Evolutionary conservation across 768 basidiomycete genomes (phyloP).

Genomic region (Hortiboletus flavorubellus): DNA sequence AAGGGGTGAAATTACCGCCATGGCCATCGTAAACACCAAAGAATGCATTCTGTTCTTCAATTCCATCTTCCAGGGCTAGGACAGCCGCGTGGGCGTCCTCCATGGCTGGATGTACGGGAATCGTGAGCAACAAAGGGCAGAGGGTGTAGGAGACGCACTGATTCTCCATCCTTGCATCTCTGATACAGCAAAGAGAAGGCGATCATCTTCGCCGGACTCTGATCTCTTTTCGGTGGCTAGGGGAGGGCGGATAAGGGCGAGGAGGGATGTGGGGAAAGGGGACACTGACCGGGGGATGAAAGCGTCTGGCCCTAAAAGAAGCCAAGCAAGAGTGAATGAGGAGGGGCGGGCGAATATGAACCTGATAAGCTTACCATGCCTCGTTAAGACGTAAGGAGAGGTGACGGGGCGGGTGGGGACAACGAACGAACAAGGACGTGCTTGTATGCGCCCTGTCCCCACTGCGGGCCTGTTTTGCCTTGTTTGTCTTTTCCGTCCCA

Average conservation of each 20-base stretch:
- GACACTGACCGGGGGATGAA: slow-evolving; percentile 65
- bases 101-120: slow-evolving; percentile 63
- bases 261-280: not conserved
- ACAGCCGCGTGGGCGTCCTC: slow-evolving; percentile 89
- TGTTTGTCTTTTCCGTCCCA: slow-evolving; percentile 26
- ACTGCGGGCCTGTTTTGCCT: slow-evolving; percentile 24
- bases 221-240: slow-evolving; percentile 82
- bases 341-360: slow-evolving; percentile 1
- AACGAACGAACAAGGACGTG: slow-evolving; percentile 6
- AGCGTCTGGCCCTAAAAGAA: slow-evolving; percentile 76
- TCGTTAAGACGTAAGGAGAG: slow-evolving; percentile 28
- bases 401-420: not conserved
- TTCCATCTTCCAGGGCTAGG: slow-evolving; percentile 59
- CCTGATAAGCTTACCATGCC: slow-evolving; percentile 26
- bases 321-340: slow-evolving; percentile 1
- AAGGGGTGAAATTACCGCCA: slow-evolving; percentile 59
- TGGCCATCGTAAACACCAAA: slow-evolving; percentile 99
- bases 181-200: slow-evolving; percentile 71
- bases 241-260: slow-evolving; percentile 12
- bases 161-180: slow-evolving; percentile 99
- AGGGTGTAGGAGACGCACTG: slow-evolving; percentile 55
- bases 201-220: slow-evolving; percentile 64
- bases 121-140: not conserved
- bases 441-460: slow-evolving; percentile 7
- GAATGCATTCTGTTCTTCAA: slow-evolving; percentile 61